Conservation (phyloP, 345 rosid genomes). For the Theobroma cacao region DNA sequence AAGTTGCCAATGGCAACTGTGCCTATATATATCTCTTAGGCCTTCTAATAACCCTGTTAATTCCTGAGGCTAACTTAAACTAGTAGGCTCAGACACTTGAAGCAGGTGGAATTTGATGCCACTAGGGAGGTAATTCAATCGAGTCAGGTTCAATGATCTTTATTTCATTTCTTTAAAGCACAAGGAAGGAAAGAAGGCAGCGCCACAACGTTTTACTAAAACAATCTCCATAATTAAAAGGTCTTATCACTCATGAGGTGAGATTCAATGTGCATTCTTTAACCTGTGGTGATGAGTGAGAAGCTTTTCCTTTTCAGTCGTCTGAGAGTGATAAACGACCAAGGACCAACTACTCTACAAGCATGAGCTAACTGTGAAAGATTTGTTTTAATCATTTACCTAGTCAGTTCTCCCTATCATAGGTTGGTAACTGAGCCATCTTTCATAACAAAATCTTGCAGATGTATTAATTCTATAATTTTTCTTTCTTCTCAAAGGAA, state of each 20-base stretch:
- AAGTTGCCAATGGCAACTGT: neutral
- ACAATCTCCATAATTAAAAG: neutral
- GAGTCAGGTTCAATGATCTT: neutral
- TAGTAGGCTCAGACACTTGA: neutral
- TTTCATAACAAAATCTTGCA: neutral
- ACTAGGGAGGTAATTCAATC: neutral
- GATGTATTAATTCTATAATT: neutral
- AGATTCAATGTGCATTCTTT: neutral
- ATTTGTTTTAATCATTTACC: neutral
- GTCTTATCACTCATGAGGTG: neutral
- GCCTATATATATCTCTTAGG: neutral
- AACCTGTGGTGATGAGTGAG: neutral
- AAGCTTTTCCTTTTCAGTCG: neutral
- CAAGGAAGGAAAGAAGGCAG: neutral
- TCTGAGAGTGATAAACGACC: neutral
- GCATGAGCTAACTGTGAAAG: neutral
- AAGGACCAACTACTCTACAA: conserved; percentile 8
- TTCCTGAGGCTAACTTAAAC: neutral
- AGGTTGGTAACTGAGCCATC: neutral
- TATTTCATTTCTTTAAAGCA: neutral
- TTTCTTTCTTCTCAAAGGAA: neutral
- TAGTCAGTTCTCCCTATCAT: neutral
- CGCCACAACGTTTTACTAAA: neutral
- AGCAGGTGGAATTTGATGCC: neutral
- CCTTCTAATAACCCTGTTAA: neutral